Conservation (phyloP, 2,329 filamentous ascomycete species). For the Venturia nashicola region DNA sequence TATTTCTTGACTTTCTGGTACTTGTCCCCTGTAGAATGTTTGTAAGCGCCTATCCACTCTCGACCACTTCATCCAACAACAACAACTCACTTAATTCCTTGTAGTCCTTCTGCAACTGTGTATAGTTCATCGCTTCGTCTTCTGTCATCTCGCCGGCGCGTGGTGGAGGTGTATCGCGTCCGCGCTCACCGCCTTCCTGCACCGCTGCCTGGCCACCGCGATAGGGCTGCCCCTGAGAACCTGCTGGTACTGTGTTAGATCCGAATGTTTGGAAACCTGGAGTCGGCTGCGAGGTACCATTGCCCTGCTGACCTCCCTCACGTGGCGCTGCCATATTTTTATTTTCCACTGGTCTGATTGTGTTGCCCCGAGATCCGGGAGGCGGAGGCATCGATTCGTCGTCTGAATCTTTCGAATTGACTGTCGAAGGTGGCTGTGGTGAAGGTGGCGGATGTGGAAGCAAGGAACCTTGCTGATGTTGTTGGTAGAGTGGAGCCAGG, state of each 20-base stretch:
- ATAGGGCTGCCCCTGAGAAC: conserved; percentile 32
- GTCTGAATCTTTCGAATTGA: conserved; percentile 5
- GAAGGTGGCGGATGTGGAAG: conserved; percentile 19
- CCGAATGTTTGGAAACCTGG: conserved; percentile 30
- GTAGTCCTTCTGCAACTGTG: conserved; percentile 35
- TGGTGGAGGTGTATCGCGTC: conserved; percentile 30
- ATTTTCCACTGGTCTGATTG: conserved; percentile 1
- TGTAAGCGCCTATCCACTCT: background rate
- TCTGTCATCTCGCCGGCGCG: conserved; percentile 21
- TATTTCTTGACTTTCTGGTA: conserved; percentile 98
- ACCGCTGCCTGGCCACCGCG: conserved; percentile 20
- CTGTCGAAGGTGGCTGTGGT: conserved; percentile 8
- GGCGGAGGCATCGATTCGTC: conserved; percentile 6
- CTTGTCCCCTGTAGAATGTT: conserved; percentile 56
- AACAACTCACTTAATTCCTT: conserved; percentile 34
- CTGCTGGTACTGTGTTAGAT: conserved; percentile 31
- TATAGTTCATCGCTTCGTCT: conserved; percentile 29
- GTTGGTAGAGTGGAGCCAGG: conserved; percentile 6
- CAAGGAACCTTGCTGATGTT: conserved; percentile 15
- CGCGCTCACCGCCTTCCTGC: conserved; percentile 19
- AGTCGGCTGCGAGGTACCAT: conserved; percentile 11
- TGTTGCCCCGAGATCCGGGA: conserved; percentile 1
- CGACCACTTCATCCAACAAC: conserved; percentile 3
- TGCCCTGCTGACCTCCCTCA: conserved; percentile 7
- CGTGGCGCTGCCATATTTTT: background rate